Percentiles rank a stretch among this genome's conserved stretches.
Conservation (phyloP, 2,329 filamentous ascomycete species). For the Penicillium sp. region DNA sequence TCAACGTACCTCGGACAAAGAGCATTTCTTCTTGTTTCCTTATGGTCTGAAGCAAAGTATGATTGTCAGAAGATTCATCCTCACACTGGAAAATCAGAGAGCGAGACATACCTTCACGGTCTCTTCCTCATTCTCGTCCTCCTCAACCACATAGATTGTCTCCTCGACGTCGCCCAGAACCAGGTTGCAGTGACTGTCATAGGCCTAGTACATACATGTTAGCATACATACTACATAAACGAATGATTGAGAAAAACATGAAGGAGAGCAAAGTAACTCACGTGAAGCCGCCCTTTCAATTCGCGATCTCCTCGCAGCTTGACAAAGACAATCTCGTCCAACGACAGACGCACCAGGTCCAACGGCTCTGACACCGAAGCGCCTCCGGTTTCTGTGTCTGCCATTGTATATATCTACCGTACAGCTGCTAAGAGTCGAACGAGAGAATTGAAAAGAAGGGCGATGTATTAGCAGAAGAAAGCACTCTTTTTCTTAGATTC, state of each 20-base stretch:
- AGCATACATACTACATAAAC: neutral
- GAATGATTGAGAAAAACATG: neutral
- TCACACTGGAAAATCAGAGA: neutral
- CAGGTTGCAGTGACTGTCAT: constrained; percentile 97
- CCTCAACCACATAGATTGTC: constrained; percentile 90
- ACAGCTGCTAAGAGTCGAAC: neutral
- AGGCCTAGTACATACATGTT: constrained; percentile 60
- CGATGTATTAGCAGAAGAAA: neutral
- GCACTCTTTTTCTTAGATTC: neutral
- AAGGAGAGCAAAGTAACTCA: constrained; percentile 50
- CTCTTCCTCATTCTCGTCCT: constrained; percentile 73
- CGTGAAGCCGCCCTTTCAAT: constrained; percentile 90
- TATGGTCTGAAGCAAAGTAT: constrained; percentile 60
- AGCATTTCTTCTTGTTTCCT: constrained; percentile 99
- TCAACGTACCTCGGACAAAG: constrained; percentile 79
- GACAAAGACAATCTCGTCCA: constrained; percentile 95
- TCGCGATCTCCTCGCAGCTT: constrained; percentile 95
- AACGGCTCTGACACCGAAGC: constrained; percentile 82
- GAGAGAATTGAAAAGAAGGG: neutral
- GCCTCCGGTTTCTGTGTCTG: constrained; percentile 69
- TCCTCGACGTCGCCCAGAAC: constrained; percentile 96
- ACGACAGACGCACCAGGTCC: constrained; percentile 87
- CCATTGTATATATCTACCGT: constrained; percentile 55
- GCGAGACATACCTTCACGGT: constrained; percentile 61
- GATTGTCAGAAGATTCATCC: constrained; percentile 1